Percentiles rank a stretch among this genome's conserved stretches.
phyloP scores from a whole-genome alignment of 2,329 filamentous ascomycete species.

The Fusarium marasasianum region DNA sequence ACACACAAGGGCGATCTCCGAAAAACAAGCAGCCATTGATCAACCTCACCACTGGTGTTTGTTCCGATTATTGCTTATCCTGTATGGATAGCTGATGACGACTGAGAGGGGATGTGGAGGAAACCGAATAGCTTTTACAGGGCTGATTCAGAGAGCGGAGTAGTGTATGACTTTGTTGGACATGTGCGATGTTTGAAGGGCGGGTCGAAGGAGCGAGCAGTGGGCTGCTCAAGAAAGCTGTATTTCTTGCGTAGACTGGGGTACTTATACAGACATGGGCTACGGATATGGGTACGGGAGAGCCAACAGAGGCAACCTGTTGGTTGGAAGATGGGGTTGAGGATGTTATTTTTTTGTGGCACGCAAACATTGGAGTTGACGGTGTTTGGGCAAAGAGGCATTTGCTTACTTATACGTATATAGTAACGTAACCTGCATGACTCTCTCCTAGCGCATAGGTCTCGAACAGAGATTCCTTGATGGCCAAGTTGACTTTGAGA shows the following conservation, averaged over 20 bases:
- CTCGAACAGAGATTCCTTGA: constrained; percentile 30
- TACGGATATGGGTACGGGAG: constrained; percentile 9
- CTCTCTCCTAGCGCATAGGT: constrained; percentile 11
- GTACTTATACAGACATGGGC: constrained; percentile 15
- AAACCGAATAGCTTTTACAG: neutral
- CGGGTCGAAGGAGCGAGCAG: constrained; percentile 30
- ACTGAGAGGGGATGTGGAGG: neutral
- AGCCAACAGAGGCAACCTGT: constrained; percentile 34
- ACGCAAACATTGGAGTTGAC: constrained; percentile 36
- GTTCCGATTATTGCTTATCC: neutral
- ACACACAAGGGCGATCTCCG: constrained; percentile 1
- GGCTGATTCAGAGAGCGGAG: neutral
- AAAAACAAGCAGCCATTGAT: neutral
- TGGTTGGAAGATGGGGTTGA: constrained; percentile 15
- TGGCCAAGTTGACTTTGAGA: neutral
- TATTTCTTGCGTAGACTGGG: constrained; percentile 40
- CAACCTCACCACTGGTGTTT: neutral
- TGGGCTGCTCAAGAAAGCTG: constrained; percentile 30
- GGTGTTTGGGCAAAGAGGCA: constrained; percentile 38
- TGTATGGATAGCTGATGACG: neutral
- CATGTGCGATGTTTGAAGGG: constrained; percentile 34
- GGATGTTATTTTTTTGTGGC: neutral
- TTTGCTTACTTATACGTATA: constrained; percentile 14
- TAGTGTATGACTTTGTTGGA: constrained; percentile 28
- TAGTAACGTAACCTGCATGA: constrained; percentile 26